Base-by-base conservation (phyloP, 495 filamentous ascomycete genomes). In the Tuber magnatum region DNA sequence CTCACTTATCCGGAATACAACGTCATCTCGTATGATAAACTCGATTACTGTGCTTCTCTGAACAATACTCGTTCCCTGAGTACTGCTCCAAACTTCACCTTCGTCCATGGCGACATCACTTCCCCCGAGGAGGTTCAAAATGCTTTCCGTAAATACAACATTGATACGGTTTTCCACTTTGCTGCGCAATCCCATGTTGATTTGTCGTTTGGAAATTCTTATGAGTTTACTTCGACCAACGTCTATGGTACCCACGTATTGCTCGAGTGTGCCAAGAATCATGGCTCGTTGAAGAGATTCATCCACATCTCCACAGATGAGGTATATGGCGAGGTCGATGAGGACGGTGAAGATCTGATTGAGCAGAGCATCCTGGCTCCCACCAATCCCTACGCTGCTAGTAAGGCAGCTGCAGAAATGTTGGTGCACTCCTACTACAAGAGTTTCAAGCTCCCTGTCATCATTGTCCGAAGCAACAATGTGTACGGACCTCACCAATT, bases 371-470 rank as follows among this genome's bases (percentile, higher is more conserved):
- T 80, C 40, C 86, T 89, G 68, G 86, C 87, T 1, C 92, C 92
- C 0, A 92, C 90, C 40, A 94, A 94, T 79, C 92, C 92, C 38
- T 94, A 94, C 76, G 88, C 91, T 14, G 91, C 91, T 2, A 89
- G 87, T 83, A 94, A 94, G 82, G 92, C 91, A 0, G 91, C 91
- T 2, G 91, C 91, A 28, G 91, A 93, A 84, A 94, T 93, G 91
- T 85, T 91, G 73, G 90, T 93, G n/a, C 87, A 89, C 78, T 90
- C 90, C 16, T 94, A 92, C 82, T 86, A 87, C 79, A 92, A 91
- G 83, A 89, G 87, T 81, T 92, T 91, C 84, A 89, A 89, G 73
- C 85, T 93, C 18, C 90, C 91, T 3, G 87, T 88, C 38, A 90
- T 93, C 77, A 90, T 93, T 75, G 88, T 91, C 61, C 86, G 91